Conservation (phyloP, 805 yeast species). For the Lipomyces oligophaga region DNA sequence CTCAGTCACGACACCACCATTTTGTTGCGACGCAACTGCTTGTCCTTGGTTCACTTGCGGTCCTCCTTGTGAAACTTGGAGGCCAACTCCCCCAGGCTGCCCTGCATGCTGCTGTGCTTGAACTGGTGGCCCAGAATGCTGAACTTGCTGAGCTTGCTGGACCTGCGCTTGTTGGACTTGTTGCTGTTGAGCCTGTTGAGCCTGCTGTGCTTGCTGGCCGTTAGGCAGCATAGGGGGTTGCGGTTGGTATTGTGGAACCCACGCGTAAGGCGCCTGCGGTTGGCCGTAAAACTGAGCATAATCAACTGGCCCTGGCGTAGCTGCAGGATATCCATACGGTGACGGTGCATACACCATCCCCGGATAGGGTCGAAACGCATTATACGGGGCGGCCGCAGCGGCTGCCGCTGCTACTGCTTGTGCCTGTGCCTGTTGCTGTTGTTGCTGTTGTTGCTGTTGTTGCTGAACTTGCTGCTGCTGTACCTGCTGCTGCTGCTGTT, state of each 20-base stretch:
- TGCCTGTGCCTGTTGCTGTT: slow-evolving; percentile 5
- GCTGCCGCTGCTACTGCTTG: slow-evolving; percentile 11
- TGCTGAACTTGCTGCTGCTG: slow-evolving; percentile 24
- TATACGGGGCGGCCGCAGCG: slow-evolving; percentile 14
- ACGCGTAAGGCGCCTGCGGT: slow-evolving; percentile 1
- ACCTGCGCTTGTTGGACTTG: slow-evolving; percentile 11
- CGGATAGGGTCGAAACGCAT: too few species aligned
- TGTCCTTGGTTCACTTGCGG: too few species aligned
- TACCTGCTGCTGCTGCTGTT: slow-evolving; percentile 17
- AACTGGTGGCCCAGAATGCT: slow-evolving; percentile 14
- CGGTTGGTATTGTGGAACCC: slow-evolving; percentile 4
- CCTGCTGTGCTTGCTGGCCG: too few species aligned
- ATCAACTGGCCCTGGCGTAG: slow-evolving; percentile 3
- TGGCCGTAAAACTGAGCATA: too few species aligned
- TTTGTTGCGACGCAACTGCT: too few species aligned
- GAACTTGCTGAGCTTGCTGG: slow-evolving; percentile 20
- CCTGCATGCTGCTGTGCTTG: slow-evolving; percentile 16
- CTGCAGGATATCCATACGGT: too few species aligned
- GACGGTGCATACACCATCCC: too few species aligned
- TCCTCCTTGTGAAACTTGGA: too few species aligned
- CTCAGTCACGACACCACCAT: too few species aligned
- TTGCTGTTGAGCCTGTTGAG: slow-evolving; percentile 9
- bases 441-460: slow-evolving; percentile 11
- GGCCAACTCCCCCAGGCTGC: too few species aligned
- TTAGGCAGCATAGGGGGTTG: slow-evolving; percentile 5